Evolutionary conservation across 129 eudicot species (phyloP), one percentile per base, ranked within the genome.

Genomic region (Rutidosis leptorrhynchoides): DNA sequence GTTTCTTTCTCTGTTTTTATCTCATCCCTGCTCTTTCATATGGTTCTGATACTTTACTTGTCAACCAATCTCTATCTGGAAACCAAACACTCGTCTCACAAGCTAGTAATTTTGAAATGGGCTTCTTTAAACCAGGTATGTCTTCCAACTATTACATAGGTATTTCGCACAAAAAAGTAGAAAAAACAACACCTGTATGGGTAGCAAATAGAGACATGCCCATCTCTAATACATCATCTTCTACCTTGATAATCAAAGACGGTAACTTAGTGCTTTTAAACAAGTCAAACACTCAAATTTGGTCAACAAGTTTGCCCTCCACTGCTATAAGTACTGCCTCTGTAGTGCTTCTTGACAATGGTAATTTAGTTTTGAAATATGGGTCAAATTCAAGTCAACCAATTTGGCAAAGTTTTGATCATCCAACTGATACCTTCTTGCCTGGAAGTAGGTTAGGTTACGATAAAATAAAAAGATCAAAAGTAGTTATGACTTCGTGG

Each of bases 131-230:
- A 49, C 79, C 86, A 74, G 82, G 86, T 68, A 57, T 78, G 5
- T 68, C 80, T 49, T 12, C 74, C 35, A 78, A 73, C 55, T 76
- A 61, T 68, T 87, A 83, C 64, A 17, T 87, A 16, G 86, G 85
- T 20, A 87, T 81, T 17, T 81, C 85, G 95, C 79, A 76, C 23
- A 68, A 30, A 0, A 43, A 64, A 5, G 19, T 72, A 2, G 10
- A 43, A n/a, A 3, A 21, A 8, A 26, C 17, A 53, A 73, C 83
- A 0, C 15, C 76, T 4, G 84, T 83, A 10, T 83, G 95, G 87
- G 95, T 87, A n/a, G 95, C 90, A 29, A 88, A 88, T 48, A 81
- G 96, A 58, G 79, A 80, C 3, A 28, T 29, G 1, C 86, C 89
- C 14, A 33, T 80, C 25, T 28, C 27, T 3, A 79, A 86, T 61